Base-by-base conservation (phyloP, 1,284 basidiomycete genomes). In the Thelephora terrestris region DNA sequence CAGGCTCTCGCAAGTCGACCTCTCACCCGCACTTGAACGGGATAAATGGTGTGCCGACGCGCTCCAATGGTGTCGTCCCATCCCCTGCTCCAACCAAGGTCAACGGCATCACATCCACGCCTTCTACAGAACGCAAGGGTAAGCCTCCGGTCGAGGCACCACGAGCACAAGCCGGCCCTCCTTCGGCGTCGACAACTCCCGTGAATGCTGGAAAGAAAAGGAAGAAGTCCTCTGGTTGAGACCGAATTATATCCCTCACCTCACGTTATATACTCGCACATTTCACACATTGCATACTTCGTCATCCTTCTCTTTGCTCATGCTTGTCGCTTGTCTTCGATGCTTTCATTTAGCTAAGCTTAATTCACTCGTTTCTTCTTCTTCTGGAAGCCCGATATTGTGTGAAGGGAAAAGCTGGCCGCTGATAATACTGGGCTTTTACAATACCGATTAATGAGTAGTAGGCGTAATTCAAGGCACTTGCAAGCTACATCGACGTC, bases 191-290 rank as follows among this genome's bases (percentile, higher is more conserved):
- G 18, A 54, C 64, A 29, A 55, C 61, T 17, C 18, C 23, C 9
- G 55, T 55, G 20, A 47, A 51, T n/a, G 52, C 53, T 20, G 65
- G 67, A 9, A 63, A 64, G 59, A 70, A 70, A 53, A 59, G 68
- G 43, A 70, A 68, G 57, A 69, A 64, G 53, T 62, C 60, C 32
- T 50, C 61, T 23, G 58, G 54, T 21, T 65, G 50, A 58, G 50
- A 32, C 45, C 50, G 23, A 47, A 35, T 40, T 51, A 43, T 52
- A 47, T 32, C 29, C 29, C 9, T 12, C 5, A 10, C 38, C 24
- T 42, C 49, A 23, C 42, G 36, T 45, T 34, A 42, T 47, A 16
- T 46, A 36, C 25, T 40, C 34, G 43, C 39, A 48, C 45, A 46
- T 38, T 49, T 50, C 40, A 38, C 47, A 40, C 50, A 48, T 34